phyloP scores from a whole-genome alignment of 768 basidiomycete species.

The Tricholoma flavovirens region DNA sequence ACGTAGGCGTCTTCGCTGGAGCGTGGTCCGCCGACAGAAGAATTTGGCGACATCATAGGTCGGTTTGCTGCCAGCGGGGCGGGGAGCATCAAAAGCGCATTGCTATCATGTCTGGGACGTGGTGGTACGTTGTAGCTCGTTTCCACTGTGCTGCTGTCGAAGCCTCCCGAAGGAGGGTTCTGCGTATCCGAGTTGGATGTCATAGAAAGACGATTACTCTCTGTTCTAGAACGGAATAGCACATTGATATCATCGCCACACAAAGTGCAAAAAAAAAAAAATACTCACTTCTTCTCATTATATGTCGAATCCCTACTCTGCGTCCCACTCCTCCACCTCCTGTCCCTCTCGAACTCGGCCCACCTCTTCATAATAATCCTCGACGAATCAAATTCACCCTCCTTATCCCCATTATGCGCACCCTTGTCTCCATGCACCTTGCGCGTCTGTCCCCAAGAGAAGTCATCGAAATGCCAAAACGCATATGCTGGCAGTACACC shows the following conservation, averaged over 20 bases:
- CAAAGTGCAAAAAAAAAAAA: neutral
- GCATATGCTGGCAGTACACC: constrained; percentile 91
- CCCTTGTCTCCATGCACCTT: constrained; percentile 71
- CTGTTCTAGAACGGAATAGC: constrained; percentile 16
- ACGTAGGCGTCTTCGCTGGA: constrained; percentile 45
- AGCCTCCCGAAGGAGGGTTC: constrained; percentile 41
- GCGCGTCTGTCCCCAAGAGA: constrained; percentile 95
- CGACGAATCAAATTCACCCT: constrained; percentile 94
- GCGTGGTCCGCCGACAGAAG: constrained; percentile 38
- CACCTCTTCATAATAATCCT: constrained; percentile 99
- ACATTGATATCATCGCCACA: neutral
- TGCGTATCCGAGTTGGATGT: constrained; percentile 73
- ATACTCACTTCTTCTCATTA: constrained; percentile 69
- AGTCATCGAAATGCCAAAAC: constrained; percentile 99
- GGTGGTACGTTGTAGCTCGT: constrained; percentile 39
- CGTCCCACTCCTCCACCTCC: constrained; percentile 86
- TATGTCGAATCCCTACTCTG: constrained; percentile 76
- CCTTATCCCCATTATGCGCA: constrained; percentile 80
- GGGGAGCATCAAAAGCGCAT: constrained; percentile 66
- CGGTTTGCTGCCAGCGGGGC: constrained; percentile 65
- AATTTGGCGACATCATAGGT: constrained; percentile 43
- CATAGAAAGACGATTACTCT: constrained; percentile 64
- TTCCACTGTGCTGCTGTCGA: constrained; percentile 59
- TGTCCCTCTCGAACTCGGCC: constrained; percentile 96
- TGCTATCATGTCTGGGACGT: constrained; percentile 64